A percentile compares a stretch with the other conserved stretches of the same genome.
phyloP scores from a whole-genome alignment of 164 flowering plant genomes.

The Aristolochia contorta region DNA sequence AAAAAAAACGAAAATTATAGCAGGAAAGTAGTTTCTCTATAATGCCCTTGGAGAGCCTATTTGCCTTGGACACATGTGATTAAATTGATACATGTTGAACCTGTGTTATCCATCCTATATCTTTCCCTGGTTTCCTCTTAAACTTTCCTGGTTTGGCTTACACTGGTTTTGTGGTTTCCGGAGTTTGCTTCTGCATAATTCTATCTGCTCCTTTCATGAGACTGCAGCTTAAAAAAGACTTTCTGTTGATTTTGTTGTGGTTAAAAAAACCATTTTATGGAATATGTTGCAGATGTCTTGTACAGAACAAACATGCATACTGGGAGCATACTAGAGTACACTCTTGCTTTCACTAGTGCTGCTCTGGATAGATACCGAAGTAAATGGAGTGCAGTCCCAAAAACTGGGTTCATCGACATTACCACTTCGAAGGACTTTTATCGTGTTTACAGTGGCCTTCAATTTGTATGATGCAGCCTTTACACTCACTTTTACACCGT shows the following conservation, averaged over 20 bases:
- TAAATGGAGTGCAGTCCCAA: slow-evolving; percentile 92
- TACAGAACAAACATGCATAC: slow-evolving; percentile 83
- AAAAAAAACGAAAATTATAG: no score
- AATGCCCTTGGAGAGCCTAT: no score
- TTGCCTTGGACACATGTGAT: no score
- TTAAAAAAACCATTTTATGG: neutral
- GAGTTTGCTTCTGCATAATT: no score
- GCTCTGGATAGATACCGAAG: slow-evolving; percentile 78
- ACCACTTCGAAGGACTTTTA: slow-evolving; percentile 94
- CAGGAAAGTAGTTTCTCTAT: no score
- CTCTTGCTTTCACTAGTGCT: slow-evolving; percentile 97
- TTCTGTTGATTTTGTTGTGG: neutral
- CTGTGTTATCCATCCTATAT: no score
- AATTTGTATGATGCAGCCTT: slow-evolving; percentile 51
- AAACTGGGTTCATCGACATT: slow-evolving; percentile 94
- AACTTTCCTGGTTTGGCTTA: no score
- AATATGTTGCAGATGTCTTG: slow-evolving; percentile 54
- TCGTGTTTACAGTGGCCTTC: slow-evolving; percentile 93
- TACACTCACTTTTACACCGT: neutral
- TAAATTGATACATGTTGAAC: no score
- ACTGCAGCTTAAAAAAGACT: no score
- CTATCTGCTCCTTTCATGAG: no score
- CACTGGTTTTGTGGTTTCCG: no score
- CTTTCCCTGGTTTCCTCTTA: no score
- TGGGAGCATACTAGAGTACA: slow-evolving; percentile 91